Evolutionary conservation across 2,329 filamentous ascomycete genomes (phyloP), one percentile per base, ranked within the genome.

Genomic region (Botrytis cinerea): DNA sequence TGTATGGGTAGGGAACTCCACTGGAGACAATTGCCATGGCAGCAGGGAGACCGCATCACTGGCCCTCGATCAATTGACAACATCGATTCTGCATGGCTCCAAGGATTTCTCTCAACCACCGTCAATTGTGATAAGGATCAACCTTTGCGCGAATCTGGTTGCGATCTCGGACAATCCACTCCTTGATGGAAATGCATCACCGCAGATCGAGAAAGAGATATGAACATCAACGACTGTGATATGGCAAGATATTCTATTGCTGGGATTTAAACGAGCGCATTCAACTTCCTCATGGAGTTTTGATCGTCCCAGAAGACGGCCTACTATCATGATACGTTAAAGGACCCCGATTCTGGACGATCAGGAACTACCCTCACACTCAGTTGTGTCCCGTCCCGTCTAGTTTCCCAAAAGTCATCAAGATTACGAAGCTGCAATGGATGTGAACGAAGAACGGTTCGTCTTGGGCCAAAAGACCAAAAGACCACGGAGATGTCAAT

Each of bases 291-390:
- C 18, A 69, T 69, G 38, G 38, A 57, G 66, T 40, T 38, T 57
- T 59, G 48, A 69, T 69, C 48, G 38, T 59, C 48, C 35, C n/a
- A 25, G 66, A 69, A 45, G 51, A 69, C 38, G 35, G 18, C 66
- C 22, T 57, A 25, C 38, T 43, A 57, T 45, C 48, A 32, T n/a
- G 48, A 57, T 43, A 22, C n/a, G 35, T 51, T 16, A 14, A 48
- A 57, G 38, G 28, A 40, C 1, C 28, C 18, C 28, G 46, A 25
- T 43, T 57, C 25, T 69, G n/a, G 35, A 57, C 8, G 35, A 38
- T 57, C 35, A 57, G 48, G 38, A 57, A 5, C 40, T 32, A 57
- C 57, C 48, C 51, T 57, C 51, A 28, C 51, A 3, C 28, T 32
- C 38, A 51, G n/a, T 7, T 25, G 38, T 69, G 48, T 16, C 48